A percentile compares a stretch with the other conserved stretches of the same genome.
Conservation (phyloP, 2,329 filamentous ascomycete species). For the Calonectria multiphialidica region DNA sequence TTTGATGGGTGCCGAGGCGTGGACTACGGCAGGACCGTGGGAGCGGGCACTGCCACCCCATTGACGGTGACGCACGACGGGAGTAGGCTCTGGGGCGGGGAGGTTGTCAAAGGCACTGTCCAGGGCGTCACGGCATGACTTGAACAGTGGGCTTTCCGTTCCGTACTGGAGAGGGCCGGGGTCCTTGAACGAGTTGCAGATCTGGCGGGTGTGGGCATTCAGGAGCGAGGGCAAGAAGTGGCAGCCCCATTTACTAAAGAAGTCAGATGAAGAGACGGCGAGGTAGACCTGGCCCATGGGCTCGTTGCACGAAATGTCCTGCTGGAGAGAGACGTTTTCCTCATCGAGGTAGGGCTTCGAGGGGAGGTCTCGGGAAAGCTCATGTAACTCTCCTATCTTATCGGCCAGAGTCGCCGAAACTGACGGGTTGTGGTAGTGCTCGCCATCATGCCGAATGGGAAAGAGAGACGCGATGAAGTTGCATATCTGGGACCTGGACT, state of each 20-base stretch:
- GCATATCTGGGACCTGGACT: constrained; percentile 63
- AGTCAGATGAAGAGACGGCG: constrained; percentile 53
- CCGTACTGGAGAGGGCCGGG: constrained; percentile 68
- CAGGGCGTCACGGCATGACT: constrained; percentile 60
- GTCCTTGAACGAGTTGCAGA: constrained; percentile 74
- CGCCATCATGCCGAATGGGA: constrained; percentile 43
- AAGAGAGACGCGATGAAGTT: constrained; percentile 61
- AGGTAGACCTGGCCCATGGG: constrained; percentile 63
- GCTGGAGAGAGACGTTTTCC: constrained; percentile 59
- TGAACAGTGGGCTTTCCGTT: constrained; percentile 63
- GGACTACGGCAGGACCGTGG: background rate
- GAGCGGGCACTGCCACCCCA: background rate
- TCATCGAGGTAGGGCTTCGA: constrained; percentile 50
- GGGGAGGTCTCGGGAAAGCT: constrained; percentile 50
- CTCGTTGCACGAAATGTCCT: constrained; percentile 59
- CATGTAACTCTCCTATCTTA: constrained; percentile 40
- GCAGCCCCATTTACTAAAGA: constrained; percentile 65
- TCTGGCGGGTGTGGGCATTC: constrained; percentile 67
- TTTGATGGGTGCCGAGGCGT: constrained; percentile 33
- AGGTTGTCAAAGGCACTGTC: constrained; percentile 62
- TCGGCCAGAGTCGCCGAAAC: background rate
- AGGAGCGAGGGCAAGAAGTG: constrained; percentile 70
- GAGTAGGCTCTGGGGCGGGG: constrained; percentile 57
- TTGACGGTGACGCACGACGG: background rate
- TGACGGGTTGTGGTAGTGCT: constrained; percentile 46